These are phyloP conservation scores for Boletellus ananiceps DNA, from an alignment of 768 basidiomycete species.

Conservation along the genomic window DNA sequence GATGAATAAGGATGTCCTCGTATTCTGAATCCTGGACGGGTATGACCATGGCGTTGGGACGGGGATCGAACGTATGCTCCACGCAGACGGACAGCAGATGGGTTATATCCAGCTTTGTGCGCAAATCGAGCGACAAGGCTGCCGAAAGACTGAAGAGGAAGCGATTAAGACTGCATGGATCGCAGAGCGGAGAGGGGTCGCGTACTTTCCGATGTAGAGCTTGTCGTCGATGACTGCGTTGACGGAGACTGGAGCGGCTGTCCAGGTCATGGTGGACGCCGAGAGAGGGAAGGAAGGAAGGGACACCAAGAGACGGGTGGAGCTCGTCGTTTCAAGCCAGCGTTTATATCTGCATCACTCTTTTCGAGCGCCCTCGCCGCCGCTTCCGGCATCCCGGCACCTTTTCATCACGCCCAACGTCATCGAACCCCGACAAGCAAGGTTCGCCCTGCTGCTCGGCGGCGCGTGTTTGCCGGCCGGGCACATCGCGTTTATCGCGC, in stretches of 20 bases:
- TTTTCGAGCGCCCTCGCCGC: not conserved
- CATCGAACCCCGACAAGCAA: too few species aligned
- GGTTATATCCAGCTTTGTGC: constrained; percentile 41
- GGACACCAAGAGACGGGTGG: constrained; percentile 6
- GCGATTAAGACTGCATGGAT: not conserved
- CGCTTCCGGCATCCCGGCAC: constrained; percentile 21
- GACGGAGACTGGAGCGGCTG: constrained; percentile 24
- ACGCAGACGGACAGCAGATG: constrained; percentile 56
- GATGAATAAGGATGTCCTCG: constrained; percentile 59
- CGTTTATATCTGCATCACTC: constrained; percentile 16
- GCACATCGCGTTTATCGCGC: too few species aligned
- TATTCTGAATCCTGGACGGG: constrained; percentile 44
- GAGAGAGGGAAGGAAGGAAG: not conserved
- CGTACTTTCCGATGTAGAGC: constrained; percentile 36
- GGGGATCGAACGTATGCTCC: constrained; percentile 43
- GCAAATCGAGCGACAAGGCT: constrained; percentile 30
- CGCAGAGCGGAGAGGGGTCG: not conserved
- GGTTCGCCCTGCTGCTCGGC: too few species aligned
- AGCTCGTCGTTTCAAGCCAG: constrained; percentile 5
- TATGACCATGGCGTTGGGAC: constrained; percentile 33
- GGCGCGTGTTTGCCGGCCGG: too few species aligned
- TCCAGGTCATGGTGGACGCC: constrained; percentile 25
- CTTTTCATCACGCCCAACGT: not conserved
- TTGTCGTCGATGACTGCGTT: constrained; percentile 28
- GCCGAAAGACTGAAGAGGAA: constrained; percentile 25